Evolutionary conservation across 257 asterid genomes (phyloP).

Genomic region (Verbascum thapsus): DNA sequence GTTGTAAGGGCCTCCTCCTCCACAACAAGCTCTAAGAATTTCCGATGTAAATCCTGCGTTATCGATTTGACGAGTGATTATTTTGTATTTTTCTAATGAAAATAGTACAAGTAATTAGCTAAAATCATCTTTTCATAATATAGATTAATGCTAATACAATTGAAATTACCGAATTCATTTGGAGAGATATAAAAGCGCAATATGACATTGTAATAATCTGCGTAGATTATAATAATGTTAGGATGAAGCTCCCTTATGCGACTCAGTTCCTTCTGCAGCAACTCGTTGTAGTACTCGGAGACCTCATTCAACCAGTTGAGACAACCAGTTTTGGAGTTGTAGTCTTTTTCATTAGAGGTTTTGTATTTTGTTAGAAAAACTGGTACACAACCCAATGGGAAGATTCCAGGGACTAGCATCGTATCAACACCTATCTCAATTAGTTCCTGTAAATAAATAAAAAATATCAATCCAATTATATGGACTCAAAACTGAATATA

Average conservation of each 20-base stretch:
- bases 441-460: too few relatives aligned
- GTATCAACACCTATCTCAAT: constrained; percentile 47
- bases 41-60: constrained; percentile 37
- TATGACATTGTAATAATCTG: constrained; percentile 53
- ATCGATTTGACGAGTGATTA: not conserved
- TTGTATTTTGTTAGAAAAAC: constrained; percentile 33
- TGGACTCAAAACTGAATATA: too few relatives aligned
- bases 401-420: constrained; percentile 49
- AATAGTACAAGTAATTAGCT: too few relatives aligned
- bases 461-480: too few relatives aligned
- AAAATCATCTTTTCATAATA: not conserved
- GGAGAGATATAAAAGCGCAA: constrained; percentile 37
- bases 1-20: constrained; percentile 40
- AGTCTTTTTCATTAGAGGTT: constrained; percentile 28
- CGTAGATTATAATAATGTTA: constrained; percentile 42
- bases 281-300: constrained; percentile 35
- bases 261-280: constrained; percentile 36
- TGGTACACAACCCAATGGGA: constrained; percentile 52
- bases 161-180: constrained; percentile 29
- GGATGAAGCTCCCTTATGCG: constrained; percentile 37
- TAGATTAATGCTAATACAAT: not conserved
- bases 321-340: constrained; percentile 48
- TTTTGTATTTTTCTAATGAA: not conserved
- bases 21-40: constrained; percentile 40
- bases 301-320: constrained; percentile 44